phyloP scores from a whole-genome alignment of 129 eudicot genomes.

The Silybum marianum region DNA sequence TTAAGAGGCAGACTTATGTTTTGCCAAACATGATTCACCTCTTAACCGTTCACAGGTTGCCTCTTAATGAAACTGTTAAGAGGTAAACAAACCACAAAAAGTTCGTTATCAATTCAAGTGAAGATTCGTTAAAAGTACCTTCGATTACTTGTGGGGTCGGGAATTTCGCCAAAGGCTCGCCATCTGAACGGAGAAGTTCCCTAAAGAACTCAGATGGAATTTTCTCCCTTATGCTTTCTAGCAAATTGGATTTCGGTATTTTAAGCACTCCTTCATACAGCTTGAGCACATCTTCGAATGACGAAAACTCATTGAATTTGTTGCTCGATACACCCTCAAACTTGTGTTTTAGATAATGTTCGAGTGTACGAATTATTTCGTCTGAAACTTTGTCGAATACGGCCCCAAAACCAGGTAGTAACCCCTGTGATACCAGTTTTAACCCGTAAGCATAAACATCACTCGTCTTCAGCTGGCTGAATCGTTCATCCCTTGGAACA shows the following conservation, averaged over 20 bases:
- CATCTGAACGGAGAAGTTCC: slow-evolving; percentile 66
- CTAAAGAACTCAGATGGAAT: slow-evolving; percentile 60
- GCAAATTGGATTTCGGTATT: slow-evolving; percentile 36
- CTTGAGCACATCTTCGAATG: slow-evolving; percentile 61
- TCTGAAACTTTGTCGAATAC: slow-evolving; percentile 42
- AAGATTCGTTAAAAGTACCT: slow-evolving; percentile 48
- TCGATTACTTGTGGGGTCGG: slow-evolving; percentile 75
- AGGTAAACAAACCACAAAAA: not conserved
- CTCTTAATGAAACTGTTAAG: no score
- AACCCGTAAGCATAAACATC: slow-evolving; percentile 52
- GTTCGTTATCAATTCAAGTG: not conserved
- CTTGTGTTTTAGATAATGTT: slow-evolving; percentile 35
- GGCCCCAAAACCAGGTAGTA: slow-evolving; percentile 43
- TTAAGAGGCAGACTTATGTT: no score
- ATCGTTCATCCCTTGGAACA: slow-evolving; percentile 61
- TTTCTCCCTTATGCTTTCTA: slow-evolving; percentile 48
- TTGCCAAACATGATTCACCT: no score
- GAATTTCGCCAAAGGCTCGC: slow-evolving; percentile 57
- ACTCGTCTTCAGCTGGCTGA: slow-evolving; percentile 39
- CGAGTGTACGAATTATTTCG: slow-evolving; percentile 37
- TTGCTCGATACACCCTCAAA: slow-evolving; percentile 46
- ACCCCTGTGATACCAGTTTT: slow-evolving; percentile 44
- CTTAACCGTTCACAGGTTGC: no score
- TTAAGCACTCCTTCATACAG: slow-evolving; percentile 58
- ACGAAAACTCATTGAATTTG: slow-evolving; percentile 63